Evolutionary conservation across 164 flowering plant species (phyloP).

Genomic region (Dillenia turbinata): DNA sequence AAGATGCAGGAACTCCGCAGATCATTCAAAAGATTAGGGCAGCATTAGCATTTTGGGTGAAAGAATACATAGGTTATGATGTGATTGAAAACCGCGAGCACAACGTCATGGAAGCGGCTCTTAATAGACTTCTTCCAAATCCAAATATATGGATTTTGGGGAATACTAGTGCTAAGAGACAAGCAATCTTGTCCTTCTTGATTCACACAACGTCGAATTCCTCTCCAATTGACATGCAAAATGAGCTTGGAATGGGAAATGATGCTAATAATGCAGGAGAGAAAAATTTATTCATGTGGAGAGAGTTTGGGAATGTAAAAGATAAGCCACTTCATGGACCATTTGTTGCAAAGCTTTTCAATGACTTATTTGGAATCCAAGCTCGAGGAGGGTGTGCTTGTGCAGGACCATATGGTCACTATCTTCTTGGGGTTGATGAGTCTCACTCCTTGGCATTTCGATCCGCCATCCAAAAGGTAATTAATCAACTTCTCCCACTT

Average conservation of each 20-base stretch:
- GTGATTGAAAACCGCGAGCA: slow-evolving; percentile 44
- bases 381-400: slow-evolving; percentile 91
- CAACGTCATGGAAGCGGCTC: slow-evolving; percentile 35
- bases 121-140: slow-evolving; percentile 52
- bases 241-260: no score
- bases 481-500: no score
- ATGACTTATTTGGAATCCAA: slow-evolving; percentile 86
- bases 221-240: not conserved
- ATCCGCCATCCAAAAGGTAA: slow-evolving; percentile 53
- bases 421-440: slow-evolving; percentile 43
- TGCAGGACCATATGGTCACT: slow-evolving; percentile 85
- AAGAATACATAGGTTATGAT: slow-evolving; percentile 66
- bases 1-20: slow-evolving; percentile 76
- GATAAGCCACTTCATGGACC: slow-evolving; percentile 73
- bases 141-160: slow-evolving; percentile 56
- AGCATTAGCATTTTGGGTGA: slow-evolving; percentile 76
- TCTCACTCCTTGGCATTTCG: slow-evolving; percentile 37
- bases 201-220: slow-evolving; percentile 35
- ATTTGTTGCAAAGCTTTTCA: slow-evolving; percentile 71
- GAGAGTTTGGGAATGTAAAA: slow-evolving; percentile 34
- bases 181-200: slow-evolving; percentile 72
- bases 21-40: slow-evolving; percentile 69
- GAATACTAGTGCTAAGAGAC: slow-evolving; percentile 42
- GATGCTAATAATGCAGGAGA: not conserved
- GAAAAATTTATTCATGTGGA: slow-evolving; percentile 30